Evolutionary conservation across 208 protist species (phyloP).

Genomic region (Herpetomonas samuelpessoai): DNA sequence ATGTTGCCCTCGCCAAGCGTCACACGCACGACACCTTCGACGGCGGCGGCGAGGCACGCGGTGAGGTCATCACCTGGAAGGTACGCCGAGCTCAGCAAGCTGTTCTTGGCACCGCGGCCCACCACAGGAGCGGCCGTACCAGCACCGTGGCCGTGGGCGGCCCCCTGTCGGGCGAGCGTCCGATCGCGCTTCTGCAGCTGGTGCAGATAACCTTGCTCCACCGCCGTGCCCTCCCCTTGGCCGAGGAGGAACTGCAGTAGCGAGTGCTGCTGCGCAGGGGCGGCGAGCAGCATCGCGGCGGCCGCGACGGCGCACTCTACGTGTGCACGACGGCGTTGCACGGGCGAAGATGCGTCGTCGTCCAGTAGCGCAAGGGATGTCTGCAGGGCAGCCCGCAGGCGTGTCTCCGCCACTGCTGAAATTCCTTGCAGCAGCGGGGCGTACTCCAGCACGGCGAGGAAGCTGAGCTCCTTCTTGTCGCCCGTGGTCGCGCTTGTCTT

Average conservation of each 20-base stretch:
- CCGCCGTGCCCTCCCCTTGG: neutral
- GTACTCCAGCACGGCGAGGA: slow-evolving; percentile 14
- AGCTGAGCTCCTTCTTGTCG: neutral
- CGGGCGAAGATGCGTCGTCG: neutral
- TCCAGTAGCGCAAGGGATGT: slow-evolving; percentile 1
- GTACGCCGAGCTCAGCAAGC: slow-evolving; percentile 15
- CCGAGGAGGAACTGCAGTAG: slow-evolving; percentile 35
- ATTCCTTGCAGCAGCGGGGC: slow-evolving; percentile 8
- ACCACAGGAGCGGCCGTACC: slow-evolving; percentile 11
- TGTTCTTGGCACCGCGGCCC: slow-evolving; percentile 39
- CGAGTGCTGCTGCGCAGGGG: neutral
- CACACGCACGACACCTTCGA: slow-evolving; percentile 11
- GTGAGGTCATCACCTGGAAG: slow-evolving; percentile 34
- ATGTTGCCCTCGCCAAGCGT: slow-evolving; percentile 7
- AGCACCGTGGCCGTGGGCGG: neutral
- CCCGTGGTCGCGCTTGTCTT: neutral
- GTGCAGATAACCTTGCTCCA: slow-evolving; percentile 19
- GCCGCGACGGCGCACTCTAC: slow-evolving; percentile 18
- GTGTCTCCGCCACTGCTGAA: slow-evolving; percentile 14
- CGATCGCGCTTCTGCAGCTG: slow-evolving; percentile 27
- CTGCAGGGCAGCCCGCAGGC: slow-evolving; percentile 14
- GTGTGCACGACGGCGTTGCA: slow-evolving; percentile 4
- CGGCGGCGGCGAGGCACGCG: slow-evolving; percentile 9
- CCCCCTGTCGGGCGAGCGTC: slow-evolving; percentile 6
- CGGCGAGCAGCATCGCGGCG: slow-evolving; percentile 20